Evolutionary conservation across 768 basidiomycete species (phyloP).

Genomic region (Podaxis sp.): DNA sequence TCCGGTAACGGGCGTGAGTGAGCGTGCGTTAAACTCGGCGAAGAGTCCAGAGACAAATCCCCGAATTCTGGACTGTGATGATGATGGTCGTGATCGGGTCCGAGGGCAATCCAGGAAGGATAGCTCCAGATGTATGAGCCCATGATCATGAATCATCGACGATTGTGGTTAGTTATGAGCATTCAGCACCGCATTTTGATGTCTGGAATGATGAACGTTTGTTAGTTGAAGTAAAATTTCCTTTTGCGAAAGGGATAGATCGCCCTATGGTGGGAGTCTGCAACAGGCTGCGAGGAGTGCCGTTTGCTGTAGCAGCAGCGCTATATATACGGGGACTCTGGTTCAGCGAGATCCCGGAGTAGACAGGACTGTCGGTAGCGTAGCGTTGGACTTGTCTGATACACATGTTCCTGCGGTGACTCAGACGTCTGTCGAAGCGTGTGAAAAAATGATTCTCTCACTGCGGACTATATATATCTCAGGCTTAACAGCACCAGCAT

Average conservation of each 20-base stretch:
- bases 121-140: not conserved
- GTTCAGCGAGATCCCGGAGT: not conserved
- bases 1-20: not conserved
- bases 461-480: not conserved
- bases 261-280: not conserved
- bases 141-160: not conserved
- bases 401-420: not conserved
- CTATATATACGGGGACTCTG: not conserved
- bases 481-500: not conserved
- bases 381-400: not conserved
- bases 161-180: constrained; percentile 2
- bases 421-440: not conserved
- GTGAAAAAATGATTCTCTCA: not conserved
- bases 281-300: not conserved
- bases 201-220: not conserved
- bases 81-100: not conserved
- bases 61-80: not conserved
- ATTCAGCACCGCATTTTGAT: constrained; percentile 5
- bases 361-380: not conserved
- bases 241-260: not conserved
- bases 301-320: not conserved
- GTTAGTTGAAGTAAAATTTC: not conserved
- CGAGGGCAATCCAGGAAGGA: not conserved
- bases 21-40: not conserved
- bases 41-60: not conserved